Evolutionary conservation across 371 early-diverging fungal genomes (phyloP), one percentile per base, ranked within the genome.

Genomic region (Dipsacomyces acuminosporus): DNA sequence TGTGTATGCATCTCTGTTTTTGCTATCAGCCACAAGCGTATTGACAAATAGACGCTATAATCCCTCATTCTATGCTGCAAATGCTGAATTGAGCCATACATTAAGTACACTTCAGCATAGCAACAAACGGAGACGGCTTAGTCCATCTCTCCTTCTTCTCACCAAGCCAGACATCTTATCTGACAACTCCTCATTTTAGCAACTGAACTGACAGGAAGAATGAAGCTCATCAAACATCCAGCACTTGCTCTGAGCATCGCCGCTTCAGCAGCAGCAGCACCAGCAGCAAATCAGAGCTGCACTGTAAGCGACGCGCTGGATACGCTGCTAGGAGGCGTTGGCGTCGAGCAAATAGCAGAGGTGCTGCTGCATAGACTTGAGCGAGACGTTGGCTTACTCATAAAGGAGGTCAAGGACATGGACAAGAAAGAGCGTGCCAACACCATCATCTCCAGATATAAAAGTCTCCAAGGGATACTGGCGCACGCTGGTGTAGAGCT

Each of bases 231-330:
- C n/a, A 30, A 30, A 11, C 11, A 30, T 11, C 7, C 30, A 7
- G 30, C 30, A 30, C 30, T 30, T 30, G 5, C 11, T 30, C 18
- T 49, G 11, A n/a, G 44, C 20, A 34, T 58, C 19, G 45, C 53
- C 14, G 8, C 34, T 8, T 14, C 25, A 14, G 22, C 49, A 0
- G 24, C 19, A 13, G 64, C 50, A 11, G 54, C 25, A 14, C 17
- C 49, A 0, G 24, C 19, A 13, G 64, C 50, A 11, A 54, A 64
- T 20, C 64, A 59, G 38, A 59, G 55, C 11, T 59, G 64, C 20
- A 54, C 45, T 15, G 51, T 47, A 8, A 55, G 59, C n/a, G 49
- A 59, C 8, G 64, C 64, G 2, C 17, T 59, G 8, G 38, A 54
- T 21, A 59, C 49, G 25, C 38, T 64, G 1, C 17, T 64, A 7